Evolutionary conservation across 192 early-diverging fungal genomes (phyloP).

Genomic region (Backusella westeae): DNA sequence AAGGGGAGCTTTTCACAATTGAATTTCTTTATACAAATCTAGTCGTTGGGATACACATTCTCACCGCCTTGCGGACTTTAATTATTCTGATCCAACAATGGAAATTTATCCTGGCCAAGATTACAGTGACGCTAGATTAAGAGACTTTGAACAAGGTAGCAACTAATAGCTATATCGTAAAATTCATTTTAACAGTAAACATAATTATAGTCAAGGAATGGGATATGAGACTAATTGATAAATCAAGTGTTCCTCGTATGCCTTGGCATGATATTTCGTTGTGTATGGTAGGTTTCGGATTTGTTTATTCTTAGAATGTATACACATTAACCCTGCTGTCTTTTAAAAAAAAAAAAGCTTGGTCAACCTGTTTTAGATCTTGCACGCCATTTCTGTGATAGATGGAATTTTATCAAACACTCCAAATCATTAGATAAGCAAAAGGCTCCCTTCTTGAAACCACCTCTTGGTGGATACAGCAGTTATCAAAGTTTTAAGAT

Average conservation of each 20-base stretch:
- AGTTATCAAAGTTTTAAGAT: slow-evolving; percentile 16
- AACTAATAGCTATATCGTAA: not conserved
- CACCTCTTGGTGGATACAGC: slow-evolving; percentile 35
- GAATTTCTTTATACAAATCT: not conserved
- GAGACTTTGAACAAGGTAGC: slow-evolving; percentile 58
- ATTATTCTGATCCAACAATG: slow-evolving; percentile 34
- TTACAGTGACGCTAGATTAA: slow-evolving; percentile 81
- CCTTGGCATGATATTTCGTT: slow-evolving; percentile 87
- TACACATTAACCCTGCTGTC: not conserved
- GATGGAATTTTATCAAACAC: slow-evolving; percentile 86
- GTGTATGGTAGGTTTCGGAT: slow-evolving; percentile 46
- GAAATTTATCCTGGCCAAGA: slow-evolving; percentile 62
- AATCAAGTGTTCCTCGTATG: slow-evolving; percentile 58
- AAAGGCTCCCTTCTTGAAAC: slow-evolving; percentile 67
- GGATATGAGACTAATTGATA: slow-evolving; percentile 42
- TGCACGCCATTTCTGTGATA: slow-evolving; percentile 79
- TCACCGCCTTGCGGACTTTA: slow-evolving; percentile 71
- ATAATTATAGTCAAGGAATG: slow-evolving; percentile 44
- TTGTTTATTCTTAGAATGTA: not conserved
- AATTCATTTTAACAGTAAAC: not conserved
- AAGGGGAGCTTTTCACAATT: not conserved
- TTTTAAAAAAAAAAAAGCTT: slow-evolving; percentile 20
- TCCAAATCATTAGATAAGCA: slow-evolving; percentile 55
- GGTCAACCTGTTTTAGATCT: slow-evolving; percentile 78
- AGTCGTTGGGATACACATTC: slow-evolving; percentile 66